Base-by-base conservation (phyloP, 2,329 filamentous ascomycete species). In the Didymella segeticola region DNA sequence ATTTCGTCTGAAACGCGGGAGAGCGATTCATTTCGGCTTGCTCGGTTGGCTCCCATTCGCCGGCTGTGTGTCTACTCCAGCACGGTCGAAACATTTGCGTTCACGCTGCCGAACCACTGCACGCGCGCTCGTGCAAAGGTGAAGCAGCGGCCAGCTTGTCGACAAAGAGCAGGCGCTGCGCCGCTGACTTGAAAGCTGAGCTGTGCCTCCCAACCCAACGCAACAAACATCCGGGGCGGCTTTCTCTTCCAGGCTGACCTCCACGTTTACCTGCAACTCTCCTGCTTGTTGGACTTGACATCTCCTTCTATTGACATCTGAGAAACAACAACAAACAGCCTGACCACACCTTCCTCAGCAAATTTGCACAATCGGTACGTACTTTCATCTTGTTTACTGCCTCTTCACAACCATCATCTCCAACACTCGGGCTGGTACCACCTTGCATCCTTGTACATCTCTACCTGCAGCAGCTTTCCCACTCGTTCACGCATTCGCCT, bases 1-100 rank as follows among this genome's bases (percentile, higher is more conserved):
- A 62, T 51, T 43, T 47, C 43, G 37, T 46, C 66, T 74, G 71
- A 74, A 73, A 74, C 72, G 51, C 62, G 51, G 47, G 43, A 58
- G 48, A 60, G 58, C 61, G 60, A 53, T 61, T 71, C 67, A 70
- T 67, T 60, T 71, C 61, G 58, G 57, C 37, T 20, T 20, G 46
- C 43, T 43, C 39, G 33, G 25, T 29, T 43, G 19, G 30, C 56
- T 54, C 57, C 66, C 56, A 71, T 70, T 74, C 64, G 69, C 51
- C 58, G 27, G 58, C 27, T 36, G 55, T 20, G 49, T 46, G 43
- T 43, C 49, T 47, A 30, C 30, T 48, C 50, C 50, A 47, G 41
- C 56, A 46, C 50, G 43, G 31, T 50, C 56, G 45, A 59, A 53
- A 54, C 47, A 47, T 47, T 43, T 45, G 50, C 58, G 25, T 56